These are phyloP conservation scores for Sporothrix dimorphospora DNA, from an alignment of 2,329 filamentous ascomycete species.

Conservation along the genomic window DNA sequence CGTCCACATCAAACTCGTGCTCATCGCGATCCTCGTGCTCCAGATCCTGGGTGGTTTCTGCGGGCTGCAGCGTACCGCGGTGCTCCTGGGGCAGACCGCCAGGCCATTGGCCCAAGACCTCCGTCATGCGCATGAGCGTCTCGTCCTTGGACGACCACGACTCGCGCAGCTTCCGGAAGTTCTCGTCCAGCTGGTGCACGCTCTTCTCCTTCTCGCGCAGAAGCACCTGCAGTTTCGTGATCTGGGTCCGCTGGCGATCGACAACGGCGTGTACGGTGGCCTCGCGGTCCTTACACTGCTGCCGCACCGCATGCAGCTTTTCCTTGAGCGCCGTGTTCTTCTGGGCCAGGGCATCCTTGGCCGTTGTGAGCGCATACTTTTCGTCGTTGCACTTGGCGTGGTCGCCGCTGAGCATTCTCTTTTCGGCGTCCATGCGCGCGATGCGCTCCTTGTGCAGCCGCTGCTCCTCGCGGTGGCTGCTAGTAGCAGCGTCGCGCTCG, in stretches of 20 bases:
- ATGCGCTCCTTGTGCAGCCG: conserved; percentile 33
- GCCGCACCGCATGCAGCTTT: conserved; percentile 26
- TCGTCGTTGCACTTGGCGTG: conserved; percentile 34
- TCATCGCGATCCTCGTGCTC: conserved; percentile 1
- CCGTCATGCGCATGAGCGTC: conserved; percentile 33
- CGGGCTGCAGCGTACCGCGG: conserved; percentile 2
- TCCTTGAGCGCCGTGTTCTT: conserved; percentile 30
- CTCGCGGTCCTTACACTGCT: conserved; percentile 30
- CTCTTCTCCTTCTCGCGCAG: conserved; percentile 32
- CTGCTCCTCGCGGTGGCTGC: conserved; percentile 34
- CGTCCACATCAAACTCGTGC: conserved; percentile 25
- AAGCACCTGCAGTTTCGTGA: conserved; percentile 30
- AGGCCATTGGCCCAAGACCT: conserved; percentile 29
- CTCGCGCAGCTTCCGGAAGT: conserved; percentile 33
- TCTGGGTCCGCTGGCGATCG: conserved; percentile 32
- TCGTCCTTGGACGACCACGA: conserved; percentile 34
- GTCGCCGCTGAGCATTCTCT: conserved; percentile 33
- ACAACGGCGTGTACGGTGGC: conserved; percentile 24
- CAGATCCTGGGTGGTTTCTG: conserved; percentile 13
- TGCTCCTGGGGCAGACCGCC: conserved; percentile 26
- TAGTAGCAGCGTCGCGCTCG: conserved; percentile 31
- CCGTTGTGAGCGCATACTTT: conserved; percentile 27
- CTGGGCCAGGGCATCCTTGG: conserved; percentile 24
- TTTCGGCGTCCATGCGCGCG: conserved; percentile 33
- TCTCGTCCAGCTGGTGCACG: conserved; percentile 34